Evolutionary conservation across 2,329 filamentous ascomycete genomes (phyloP).

Genomic region (Monosporascus ibericus): DNA sequence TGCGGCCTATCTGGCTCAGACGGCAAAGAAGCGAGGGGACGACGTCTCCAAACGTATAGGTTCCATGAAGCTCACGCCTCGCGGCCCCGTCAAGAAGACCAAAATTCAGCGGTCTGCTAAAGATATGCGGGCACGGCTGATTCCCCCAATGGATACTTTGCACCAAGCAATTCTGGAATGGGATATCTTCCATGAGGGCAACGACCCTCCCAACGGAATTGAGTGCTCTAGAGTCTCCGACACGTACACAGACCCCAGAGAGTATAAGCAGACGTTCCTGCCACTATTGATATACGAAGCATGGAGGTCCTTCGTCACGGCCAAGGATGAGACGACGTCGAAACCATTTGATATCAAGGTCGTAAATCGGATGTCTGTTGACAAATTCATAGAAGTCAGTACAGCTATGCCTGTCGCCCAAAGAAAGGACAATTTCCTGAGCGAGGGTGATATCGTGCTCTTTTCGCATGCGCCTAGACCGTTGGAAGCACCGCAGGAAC

Average conservation of each 20-base stretch:
- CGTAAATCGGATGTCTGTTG: constrained; percentile 80
- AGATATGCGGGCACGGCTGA: constrained; percentile 88
- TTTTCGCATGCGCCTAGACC: constrained; percentile 71
- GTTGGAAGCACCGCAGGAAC: constrained; percentile 55
- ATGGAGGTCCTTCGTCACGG: constrained; percentile 88
- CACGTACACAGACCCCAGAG: constrained; percentile 66
- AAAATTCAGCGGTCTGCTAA: constrained; percentile 77
- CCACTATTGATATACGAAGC: constrained; percentile 87
- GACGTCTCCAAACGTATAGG: constrained; percentile 40
- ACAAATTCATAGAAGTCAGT: constrained; percentile 87
- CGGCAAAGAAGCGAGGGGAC: constrained; percentile 41
- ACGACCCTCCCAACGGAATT: constrained; percentile 73
- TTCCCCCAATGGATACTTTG: constrained; percentile 78
- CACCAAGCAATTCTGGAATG: constrained; percentile 85
- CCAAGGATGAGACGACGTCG: constrained; percentile 77
- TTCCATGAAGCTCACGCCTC: constrained; percentile 48
- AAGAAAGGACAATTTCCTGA: constrained; percentile 65
- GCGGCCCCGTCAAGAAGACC: constrained; percentile 76
- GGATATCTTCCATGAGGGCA: constrained; percentile 89
- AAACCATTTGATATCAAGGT: constrained; percentile 85
- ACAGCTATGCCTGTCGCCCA: constrained; percentile 68
- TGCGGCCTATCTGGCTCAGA: constrained; percentile 41
- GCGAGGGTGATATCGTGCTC: constrained; percentile 84
- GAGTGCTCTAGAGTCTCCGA: constrained; percentile 72
- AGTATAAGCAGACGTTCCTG: constrained; percentile 86